Percentiles rank a stretch among this genome's conserved stretches.
phyloP scores from a whole-genome alignment of 345 rosid species.

The Diplotaxis tenuifolia region DNA sequence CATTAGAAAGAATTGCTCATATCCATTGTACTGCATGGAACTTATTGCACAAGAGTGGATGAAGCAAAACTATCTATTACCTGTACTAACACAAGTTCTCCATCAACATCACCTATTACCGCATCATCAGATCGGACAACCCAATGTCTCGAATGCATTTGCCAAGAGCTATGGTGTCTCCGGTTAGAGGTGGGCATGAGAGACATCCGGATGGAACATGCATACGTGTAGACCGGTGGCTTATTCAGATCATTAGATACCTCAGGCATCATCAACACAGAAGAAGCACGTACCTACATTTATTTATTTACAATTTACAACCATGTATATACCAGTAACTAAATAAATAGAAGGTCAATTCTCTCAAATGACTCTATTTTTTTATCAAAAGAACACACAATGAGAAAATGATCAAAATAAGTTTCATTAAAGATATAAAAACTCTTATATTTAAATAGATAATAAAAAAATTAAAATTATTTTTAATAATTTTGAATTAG shows the following conservation, averaged over 20 bases:
- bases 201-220: constrained; percentile 85
- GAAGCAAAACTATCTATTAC: no score
- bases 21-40: no score
- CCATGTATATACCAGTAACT: neutral
- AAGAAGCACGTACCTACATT: constrained; percentile 73
- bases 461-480: no score
- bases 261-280: constrained; percentile 83
- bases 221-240: constrained; percentile 42
- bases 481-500: no score
- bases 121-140: constrained; percentile 49
- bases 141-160: constrained; percentile 70
- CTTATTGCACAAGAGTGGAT: no score
- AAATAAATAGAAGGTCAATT: no score
- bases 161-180: constrained; percentile 60
- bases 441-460: no score
- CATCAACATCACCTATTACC: constrained; percentile 39
- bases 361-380: no score
- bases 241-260: constrained; percentile 35
- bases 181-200: constrained; percentile 58
- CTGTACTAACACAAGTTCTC: constrained; percentile 76
- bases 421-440: no score
- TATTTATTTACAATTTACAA: neutral
- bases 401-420: no score
- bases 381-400: no score
- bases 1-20: neutral